phyloP scores from a whole-genome alignment of 139 green algal species.

The Volvox africanus region DNA sequence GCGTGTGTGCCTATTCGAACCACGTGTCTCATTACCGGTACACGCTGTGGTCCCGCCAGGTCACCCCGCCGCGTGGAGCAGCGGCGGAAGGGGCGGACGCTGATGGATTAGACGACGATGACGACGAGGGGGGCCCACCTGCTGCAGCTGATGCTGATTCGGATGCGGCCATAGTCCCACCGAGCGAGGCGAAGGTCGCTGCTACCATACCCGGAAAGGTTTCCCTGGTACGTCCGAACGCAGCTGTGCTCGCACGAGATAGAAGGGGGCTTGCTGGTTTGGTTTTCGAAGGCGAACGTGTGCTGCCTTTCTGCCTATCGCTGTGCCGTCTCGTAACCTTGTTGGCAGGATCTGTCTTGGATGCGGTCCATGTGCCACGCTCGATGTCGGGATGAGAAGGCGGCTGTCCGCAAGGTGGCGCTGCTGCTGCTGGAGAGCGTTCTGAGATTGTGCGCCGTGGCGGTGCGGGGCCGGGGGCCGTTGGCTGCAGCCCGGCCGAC shows the following conservation, averaged over 20 bases:
- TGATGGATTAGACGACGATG: constrained; percentile 5
- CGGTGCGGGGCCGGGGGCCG: not conserved
- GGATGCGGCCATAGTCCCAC: constrained; percentile 24
- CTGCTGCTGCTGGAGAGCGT: constrained; percentile 77
- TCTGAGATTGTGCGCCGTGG: constrained; percentile 63
- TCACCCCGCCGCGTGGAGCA: not conserved
- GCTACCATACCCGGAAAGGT: constrained; percentile 7
- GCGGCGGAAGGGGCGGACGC: not conserved
- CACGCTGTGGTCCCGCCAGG: not conserved
- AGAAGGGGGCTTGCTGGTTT: no score
- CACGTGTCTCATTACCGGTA: no score
- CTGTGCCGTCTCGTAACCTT: not conserved
- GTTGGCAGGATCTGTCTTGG: constrained; percentile 61
- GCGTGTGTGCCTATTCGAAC: no score
- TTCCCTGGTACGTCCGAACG: constrained; percentile 14
- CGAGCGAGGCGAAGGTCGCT: constrained; percentile 21
- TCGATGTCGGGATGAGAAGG: constrained; percentile 79
- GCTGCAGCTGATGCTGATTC: constrained; percentile 9
- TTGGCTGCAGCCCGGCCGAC: not conserved
- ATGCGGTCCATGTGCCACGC: constrained; percentile 63
- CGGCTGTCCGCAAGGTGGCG: constrained; percentile 75
- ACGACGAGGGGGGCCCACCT: not conserved
- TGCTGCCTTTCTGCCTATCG: not conserved
- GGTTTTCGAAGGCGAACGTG: not conserved
- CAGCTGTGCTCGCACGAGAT: no score